These are phyloP conservation scores for Malassezia obtusa DNA, from an alignment of 1,284 basidiomycete species.

Conservation along the genomic window DNA sequence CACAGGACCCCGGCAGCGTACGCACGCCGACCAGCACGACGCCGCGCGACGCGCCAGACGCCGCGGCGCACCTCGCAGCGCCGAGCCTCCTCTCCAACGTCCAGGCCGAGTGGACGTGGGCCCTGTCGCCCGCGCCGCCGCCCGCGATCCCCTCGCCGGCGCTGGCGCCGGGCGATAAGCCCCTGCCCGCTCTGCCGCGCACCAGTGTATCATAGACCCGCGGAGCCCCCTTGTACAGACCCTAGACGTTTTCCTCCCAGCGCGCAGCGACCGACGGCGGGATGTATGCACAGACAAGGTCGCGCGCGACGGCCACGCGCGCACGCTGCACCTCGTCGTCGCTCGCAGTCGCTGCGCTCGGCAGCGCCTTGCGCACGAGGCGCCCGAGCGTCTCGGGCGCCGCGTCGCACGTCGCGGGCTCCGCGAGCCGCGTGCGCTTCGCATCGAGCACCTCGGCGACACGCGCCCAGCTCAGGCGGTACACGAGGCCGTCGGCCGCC, in stretches of 20 bases:
- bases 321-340: not conserved
- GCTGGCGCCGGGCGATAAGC: not conserved
- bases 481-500: constrained; percentile 1
- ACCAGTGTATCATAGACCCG: constrained; percentile 1
- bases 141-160: not conserved
- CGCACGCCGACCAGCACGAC: no score
- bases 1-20: not conserved
- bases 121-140: not conserved
- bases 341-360: not conserved
- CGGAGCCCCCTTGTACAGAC: not conserved
- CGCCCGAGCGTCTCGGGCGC: constrained; percentile 9
- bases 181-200: not conserved
- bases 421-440: not conserved
- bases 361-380: not conserved
- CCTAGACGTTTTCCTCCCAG: not conserved
- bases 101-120: constrained; percentile 12
- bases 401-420: not conserved
- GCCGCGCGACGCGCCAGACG: not conserved
- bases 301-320: not conserved
- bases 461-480: constrained; percentile 3
- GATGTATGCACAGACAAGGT: not conserved
- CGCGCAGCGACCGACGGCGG: not conserved
- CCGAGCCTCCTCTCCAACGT: not conserved
- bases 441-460: not conserved
- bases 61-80: not conserved